Conservation (phyloP, 768 basidiomycete species). For the Mycena rebaudengoi region DNA sequence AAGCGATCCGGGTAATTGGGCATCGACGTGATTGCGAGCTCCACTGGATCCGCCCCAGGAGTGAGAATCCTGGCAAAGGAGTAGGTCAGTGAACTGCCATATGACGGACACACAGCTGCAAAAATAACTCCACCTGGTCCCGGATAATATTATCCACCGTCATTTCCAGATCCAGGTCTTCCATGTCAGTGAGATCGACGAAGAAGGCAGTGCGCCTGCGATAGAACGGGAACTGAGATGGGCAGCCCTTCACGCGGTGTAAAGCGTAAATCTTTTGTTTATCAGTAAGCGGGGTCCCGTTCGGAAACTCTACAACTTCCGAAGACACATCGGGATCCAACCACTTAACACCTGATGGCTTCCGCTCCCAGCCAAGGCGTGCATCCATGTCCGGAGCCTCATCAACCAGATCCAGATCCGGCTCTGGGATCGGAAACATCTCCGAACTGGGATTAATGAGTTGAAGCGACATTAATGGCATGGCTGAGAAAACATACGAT, state of each 20-base stretch:
- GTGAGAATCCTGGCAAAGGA: constrained; percentile 7
- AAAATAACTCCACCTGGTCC: constrained; percentile 14
- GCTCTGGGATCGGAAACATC: background rate
- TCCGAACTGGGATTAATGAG: background rate
- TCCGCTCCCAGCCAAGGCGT: background rate
- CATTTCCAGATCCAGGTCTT: background rate
- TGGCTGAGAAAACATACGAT: background rate
- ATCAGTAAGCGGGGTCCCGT: background rate
- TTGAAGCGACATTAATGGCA: background rate
- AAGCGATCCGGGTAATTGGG: background rate
- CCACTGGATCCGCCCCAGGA: background rate
- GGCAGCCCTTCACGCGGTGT: background rate
- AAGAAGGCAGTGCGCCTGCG: background rate
- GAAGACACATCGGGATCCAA: background rate
- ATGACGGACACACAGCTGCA: background rate
- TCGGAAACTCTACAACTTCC: background rate
- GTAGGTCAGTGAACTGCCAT: background rate
- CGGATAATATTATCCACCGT: constrained; percentile 11
- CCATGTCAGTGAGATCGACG: background rate
- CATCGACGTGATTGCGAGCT: background rate
- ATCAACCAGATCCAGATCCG: background rate
- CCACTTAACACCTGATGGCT: background rate
- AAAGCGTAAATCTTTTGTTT: background rate
- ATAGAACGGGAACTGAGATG: background rate
- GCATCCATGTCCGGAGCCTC: constrained; percentile 3